Conservation (phyloP, 2,329 filamentous ascomycete genomes). For the Colletotrichum salicis region DNA sequence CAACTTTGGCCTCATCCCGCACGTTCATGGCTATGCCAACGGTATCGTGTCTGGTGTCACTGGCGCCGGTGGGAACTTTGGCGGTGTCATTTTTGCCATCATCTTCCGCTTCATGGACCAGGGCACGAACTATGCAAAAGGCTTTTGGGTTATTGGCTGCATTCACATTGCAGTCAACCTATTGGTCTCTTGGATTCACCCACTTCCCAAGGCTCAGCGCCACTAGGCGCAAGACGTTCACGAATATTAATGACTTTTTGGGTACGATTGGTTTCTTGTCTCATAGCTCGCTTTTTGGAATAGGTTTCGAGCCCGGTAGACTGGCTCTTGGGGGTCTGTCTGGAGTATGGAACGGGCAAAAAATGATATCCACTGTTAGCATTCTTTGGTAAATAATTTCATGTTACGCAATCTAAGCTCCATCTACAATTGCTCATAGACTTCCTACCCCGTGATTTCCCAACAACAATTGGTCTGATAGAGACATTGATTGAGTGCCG, state of each 20-base stretch:
- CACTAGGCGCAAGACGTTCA: neutral
- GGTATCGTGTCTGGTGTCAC: conserved; percentile 81
- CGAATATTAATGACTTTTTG: neutral
- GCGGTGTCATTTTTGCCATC: conserved; percentile 85
- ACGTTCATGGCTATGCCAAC: conserved; percentile 86
- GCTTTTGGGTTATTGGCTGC: conserved; percentile 84
- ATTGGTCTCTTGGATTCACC: conserved; percentile 65
- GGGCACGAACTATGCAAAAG: conserved; percentile 73
- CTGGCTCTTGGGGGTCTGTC: neutral
- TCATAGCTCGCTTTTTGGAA: neutral
- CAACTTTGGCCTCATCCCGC: conserved; percentile 87
- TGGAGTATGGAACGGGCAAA: conserved; percentile 24
- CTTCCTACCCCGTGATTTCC: too few relatives aligned
- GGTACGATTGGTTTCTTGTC: neutral
- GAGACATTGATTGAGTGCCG: neutral
- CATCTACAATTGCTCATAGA: neutral
- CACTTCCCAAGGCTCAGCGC: conserved; percentile 63
- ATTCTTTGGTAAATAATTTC: neutral
- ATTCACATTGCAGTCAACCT: conserved; percentile 79
- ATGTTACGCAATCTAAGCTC: neutral
- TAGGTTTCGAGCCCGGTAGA: neutral
- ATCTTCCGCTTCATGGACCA: conserved; percentile 78
- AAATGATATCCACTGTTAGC: conserved; percentile 30
- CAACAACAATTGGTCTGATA: too few relatives aligned
- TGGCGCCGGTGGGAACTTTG: conserved; percentile 84